These are phyloP conservation scores for Fusarium cicatricum DNA, from an alignment of 2,329 filamentous ascomycete species.

Conservation along the genomic window DNA sequence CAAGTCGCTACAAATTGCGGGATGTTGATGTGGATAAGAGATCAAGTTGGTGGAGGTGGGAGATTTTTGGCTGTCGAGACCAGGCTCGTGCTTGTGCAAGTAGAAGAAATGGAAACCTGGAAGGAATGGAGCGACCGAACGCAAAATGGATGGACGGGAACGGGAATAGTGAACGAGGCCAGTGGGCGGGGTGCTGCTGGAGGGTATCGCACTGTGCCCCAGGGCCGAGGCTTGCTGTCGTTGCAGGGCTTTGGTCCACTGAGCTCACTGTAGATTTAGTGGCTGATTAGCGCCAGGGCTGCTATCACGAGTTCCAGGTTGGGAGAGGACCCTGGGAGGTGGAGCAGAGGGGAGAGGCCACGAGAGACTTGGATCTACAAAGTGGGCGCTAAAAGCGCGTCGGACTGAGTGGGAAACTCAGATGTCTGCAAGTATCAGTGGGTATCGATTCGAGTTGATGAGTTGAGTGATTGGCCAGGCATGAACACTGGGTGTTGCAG, in stretches of 20 bases:
- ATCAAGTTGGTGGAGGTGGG: constrained; percentile 38
- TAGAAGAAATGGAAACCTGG: constrained; percentile 29
- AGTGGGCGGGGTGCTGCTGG: constrained; percentile 5
- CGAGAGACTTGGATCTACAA: constrained; percentile 34
- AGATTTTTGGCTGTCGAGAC: constrained; percentile 41
- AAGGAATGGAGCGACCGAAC: constrained; percentile 39
- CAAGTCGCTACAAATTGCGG: constrained; percentile 27
- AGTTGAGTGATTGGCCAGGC: constrained; percentile 10
- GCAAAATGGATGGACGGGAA: constrained; percentile 41
- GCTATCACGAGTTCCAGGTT: constrained; percentile 9
- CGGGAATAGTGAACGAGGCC: constrained; percentile 35
- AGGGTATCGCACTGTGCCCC: constrained; percentile 34
- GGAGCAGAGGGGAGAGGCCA: constrained; percentile 25
- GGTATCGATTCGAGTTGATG: constrained; percentile 17
- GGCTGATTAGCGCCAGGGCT: constrained; percentile 22
- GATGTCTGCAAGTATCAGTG: constrained; percentile 23
- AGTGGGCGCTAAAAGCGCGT: constrained; percentile 36
- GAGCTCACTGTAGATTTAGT: constrained; percentile 34
- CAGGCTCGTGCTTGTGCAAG: constrained; percentile 33
- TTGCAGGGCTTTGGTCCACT: constrained; percentile 17
- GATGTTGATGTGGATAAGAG: constrained; percentile 30
- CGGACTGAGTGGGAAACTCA: constrained; percentile 26
- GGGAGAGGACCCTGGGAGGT: constrained; percentile 3
- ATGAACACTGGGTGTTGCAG: not conserved
- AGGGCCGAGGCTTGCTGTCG: constrained; percentile 28